phyloP scores from a whole-genome alignment of 805 yeast species.

The Cyberlindnera xylosilytica region DNA sequence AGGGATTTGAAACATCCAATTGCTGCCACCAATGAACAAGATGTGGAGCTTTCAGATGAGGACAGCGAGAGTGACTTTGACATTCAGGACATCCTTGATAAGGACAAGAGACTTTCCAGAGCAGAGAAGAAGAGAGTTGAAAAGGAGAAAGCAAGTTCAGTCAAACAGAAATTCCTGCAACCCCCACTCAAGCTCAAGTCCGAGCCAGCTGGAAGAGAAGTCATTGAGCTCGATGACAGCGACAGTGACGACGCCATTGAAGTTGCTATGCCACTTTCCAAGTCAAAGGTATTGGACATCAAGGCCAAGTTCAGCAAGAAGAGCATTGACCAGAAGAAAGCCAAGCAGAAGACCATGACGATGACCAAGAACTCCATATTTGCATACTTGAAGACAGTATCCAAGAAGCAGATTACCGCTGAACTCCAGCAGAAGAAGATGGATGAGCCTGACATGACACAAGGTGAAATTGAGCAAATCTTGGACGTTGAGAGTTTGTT shows the following conservation, averaged over 20 bases:
- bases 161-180: background rate
- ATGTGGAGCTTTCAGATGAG: conserved; percentile 8
- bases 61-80: conserved; percentile 18
- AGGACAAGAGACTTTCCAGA: background rate
- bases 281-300: conserved; percentile 33
- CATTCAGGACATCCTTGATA: conserved; percentile 6
- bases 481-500: conserved; percentile 23
- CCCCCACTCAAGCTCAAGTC: conserved; percentile 4
- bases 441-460: conserved; percentile 3
- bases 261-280: conserved; percentile 25
- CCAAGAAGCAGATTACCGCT: conserved; percentile 45
- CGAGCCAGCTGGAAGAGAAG: conserved; percentile 1
- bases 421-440: conserved; percentile 42
- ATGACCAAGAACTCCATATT: conserved; percentile 32
- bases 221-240: conserved; percentile 22
- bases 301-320: conserved; percentile 33
- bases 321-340: conserved; percentile 10
- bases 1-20: background rate
- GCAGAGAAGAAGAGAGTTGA: background rate
- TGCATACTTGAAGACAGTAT: conserved; percentile 38
- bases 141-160: background rate
- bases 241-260: conserved; percentile 24
- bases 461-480: conserved; percentile 14
- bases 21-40: background rate
- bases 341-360: conserved; percentile 11